Evolutionary conservation across 768 basidiomycete genomes (phyloP).

Genomic region (Lentinula raphanica): DNA sequence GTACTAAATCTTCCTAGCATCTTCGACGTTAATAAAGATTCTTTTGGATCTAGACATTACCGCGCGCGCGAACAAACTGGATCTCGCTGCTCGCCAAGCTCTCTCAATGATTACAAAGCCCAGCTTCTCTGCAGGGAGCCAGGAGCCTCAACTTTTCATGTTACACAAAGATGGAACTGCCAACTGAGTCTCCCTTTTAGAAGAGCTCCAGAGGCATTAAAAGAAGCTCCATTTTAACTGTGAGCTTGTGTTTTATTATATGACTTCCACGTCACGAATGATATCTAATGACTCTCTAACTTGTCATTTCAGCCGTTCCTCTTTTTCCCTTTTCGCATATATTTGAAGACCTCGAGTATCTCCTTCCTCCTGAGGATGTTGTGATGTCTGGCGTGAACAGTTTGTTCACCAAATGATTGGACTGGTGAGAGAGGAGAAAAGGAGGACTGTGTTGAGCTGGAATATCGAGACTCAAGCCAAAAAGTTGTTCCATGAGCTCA

Average conservation of each 20-base stretch:
- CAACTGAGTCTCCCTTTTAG: conserved; percentile 44
- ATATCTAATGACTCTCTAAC: conserved; percentile 26
- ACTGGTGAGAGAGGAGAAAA: no score
- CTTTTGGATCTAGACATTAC: no score
- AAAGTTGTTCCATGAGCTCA: no score
- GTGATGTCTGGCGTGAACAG: conserved; percentile 23
- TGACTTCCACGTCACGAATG: background rate
- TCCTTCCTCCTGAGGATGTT: conserved; percentile 41
- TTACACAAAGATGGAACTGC: conserved; percentile 47
- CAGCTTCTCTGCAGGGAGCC: conserved; percentile 56
- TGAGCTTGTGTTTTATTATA: conserved; percentile 33
- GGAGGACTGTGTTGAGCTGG: no score
- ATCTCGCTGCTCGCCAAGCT: no score
- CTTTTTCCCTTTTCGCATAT: conserved; percentile 80
- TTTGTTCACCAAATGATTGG: no score
- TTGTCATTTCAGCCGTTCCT: conserved; percentile 79
- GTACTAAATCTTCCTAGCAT: no score
- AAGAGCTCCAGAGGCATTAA: conserved; percentile 46
- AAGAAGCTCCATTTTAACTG: conserved; percentile 80
- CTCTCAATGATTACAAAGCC: conserved; percentile 78
- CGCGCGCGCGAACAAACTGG: no score
- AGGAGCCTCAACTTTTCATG: conserved; percentile 62
- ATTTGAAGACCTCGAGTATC: conserved; percentile 67
- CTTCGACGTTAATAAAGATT: no score
- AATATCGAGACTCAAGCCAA: no score